Evolutionary conservation across 306 rosid species (phyloP), one percentile per base, ranked within the genome.

Genomic region (Delonix regia): DNA sequence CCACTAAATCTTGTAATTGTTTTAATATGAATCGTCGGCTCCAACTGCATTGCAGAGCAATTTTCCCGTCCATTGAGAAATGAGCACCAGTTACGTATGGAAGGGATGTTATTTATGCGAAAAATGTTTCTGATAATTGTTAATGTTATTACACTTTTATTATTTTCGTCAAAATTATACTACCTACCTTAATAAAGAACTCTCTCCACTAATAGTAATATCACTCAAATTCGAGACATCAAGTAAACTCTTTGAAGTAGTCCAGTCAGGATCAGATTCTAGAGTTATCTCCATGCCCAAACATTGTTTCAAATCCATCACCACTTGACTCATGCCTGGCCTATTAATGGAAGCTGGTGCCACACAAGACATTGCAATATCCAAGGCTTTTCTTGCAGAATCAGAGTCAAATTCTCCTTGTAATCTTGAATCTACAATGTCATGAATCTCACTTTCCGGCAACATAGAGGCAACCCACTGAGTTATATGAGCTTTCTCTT

Each of bases 251-350:
- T 30, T 70, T 6, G 11, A 16, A 28, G 15, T 10, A 51, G 11
- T 15, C 22, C 2, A 4, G 27, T 18, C 0, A 16, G 6, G 0
- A n/a, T 7, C 8, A 48, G 56, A 47, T 47, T 7, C 5, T 10
- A 1, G 18, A 73, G 49, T 12, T 14, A 24, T 68, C 56, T 12
- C 56, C 24, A 25, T 69, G 15, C 16, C 25, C 60, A 47, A 28
- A 48, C 76, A 71, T 6, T 71, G 63, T 52, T n/a, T n/a, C 62
- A 51, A 71, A 30, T 51, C 48, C 63, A 49, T 12, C n/a, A 71
- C 48, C 16, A n/a, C n/a, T 0, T 71, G 48, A 11, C 22, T 51
- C 76, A 71, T 71, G 27, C 12, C 19, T 34, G 77, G 52, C 38
- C 52, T 72, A 7, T 72, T 7, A 1, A 3, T 0, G 25, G 77